Evolutionary conservation across 2,329 filamentous ascomycete genomes (phyloP), one percentile per base, ranked within the genome.

Genomic region (Botryotinia calthae): DNA sequence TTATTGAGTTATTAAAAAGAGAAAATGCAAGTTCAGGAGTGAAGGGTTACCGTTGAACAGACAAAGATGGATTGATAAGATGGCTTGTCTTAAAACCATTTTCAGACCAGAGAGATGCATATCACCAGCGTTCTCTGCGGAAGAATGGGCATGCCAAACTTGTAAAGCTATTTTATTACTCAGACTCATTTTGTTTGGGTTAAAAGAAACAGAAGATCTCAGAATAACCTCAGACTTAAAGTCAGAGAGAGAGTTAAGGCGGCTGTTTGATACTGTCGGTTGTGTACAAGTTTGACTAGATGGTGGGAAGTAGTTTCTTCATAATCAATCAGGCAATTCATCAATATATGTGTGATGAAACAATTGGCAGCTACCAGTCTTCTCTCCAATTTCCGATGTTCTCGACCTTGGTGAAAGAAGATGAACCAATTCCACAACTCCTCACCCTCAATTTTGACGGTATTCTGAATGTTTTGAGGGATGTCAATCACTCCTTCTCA

Each of bases 381-480:
- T 9, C n/a, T 18, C 28, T 28, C 51, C n/a, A 54, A 16, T 6
- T 54, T 54, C 51, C 2, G 6, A 16, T 54, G 0, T 18, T 18
- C 14, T 54, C 2, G 0, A 18, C 14, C 51, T 6, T 18, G 0
- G 51, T 0, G 4, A 28, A 18, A 18, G n/a, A 28, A 56, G 0
- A 28, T 28, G 51, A 4, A 28, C 1, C 1, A 18, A 56, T 31
- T 18, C 6, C 14, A 28, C 51, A 18, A 56, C 0, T 56, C n/a
- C n/a, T 28, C 1, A 4, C 2, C 9, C 42, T 18, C 51, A 56
- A 28, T 16, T 54, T 2, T 54, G n/a, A n/a, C 0, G 0, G 2
- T n/a, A 0, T n/a, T n/a, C 2, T 2, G 7, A 2, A n/a, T 54
- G 25, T 54, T 0, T 54, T 14, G 0, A 16, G 3, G 25, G 25